Base-by-base conservation (phyloP, 768 basidiomycete species). In the Crepidotus variabilis region DNA sequence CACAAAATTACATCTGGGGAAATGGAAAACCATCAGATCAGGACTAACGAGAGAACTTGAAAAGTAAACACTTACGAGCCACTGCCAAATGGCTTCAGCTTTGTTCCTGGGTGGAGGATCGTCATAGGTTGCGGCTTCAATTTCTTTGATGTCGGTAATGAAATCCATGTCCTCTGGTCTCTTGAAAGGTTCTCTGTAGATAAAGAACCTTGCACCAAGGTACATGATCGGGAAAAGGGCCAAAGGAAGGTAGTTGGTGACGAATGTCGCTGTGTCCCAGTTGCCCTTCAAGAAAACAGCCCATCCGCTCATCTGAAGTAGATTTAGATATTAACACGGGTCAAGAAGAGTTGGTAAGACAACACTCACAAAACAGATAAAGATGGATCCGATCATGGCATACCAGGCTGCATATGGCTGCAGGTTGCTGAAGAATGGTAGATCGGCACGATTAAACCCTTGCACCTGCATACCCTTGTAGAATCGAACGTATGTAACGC, bases 151-250 rank as follows among this genome's bases (percentile, higher is more conserved):
- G 57, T 86, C 82, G 5, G 79, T 77, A 45, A 85, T 72, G 66
- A 95, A 94, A 72, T 97, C 95, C 90, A 98, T 94, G 34, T 95
- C 84, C 20, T 78, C 65, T 0, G 85, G 60, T 33, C 71, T 66
- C 46, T 85, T 73, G 23, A 75, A 61, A 18, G 75, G 74, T 45
- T 73, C 71, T 64, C 77, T 80, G 55, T 76, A 81, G 67, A 28
- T 28, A 8, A 75, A 78, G 39, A 87, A 58, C 64, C 82, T 83
- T 57, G 85, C 81, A 16, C 71, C 77, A 35, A 78, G 7, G 70
- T 90, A 96, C 35, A 96, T 66, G 50, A 94, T 52, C 18, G 92
- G 91, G 83, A 94, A 92, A 32, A 86, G 52, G n/a, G 66, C 60
- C 5, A 85, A 67, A 20, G 88, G 90, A 46, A 94, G 67, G 69